Evolutionary conservation across 371 early-diverging fungal species (phyloP).

Genomic region (Coemansia sp.): DNA sequence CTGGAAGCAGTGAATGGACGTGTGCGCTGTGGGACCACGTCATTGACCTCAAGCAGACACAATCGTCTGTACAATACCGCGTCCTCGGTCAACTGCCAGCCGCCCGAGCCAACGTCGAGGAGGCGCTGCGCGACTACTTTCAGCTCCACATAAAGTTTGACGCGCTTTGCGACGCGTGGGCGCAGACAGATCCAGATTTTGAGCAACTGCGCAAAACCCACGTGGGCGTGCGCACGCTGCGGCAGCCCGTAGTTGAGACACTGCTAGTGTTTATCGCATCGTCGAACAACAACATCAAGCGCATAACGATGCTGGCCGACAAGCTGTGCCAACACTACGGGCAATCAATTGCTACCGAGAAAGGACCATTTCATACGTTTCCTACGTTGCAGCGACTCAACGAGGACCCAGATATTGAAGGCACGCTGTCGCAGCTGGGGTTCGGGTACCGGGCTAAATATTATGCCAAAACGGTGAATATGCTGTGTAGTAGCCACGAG

Average conservation of each 20-base stretch:
- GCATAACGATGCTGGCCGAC: slow-evolving; percentile 80
- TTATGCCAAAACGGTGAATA: slow-evolving; percentile 68
- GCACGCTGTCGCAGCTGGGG: slow-evolving; percentile 69
- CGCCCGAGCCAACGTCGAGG: background rate
- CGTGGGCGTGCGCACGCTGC: slow-evolving; percentile 75
- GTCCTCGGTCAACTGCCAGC: slow-evolving; percentile 14
- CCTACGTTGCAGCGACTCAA: slow-evolving; percentile 64
- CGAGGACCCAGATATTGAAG: slow-evolving; percentile 60
- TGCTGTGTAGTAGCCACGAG: slow-evolving; percentile 54
- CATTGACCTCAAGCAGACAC: slow-evolving; percentile 29
- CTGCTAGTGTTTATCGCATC: slow-evolving; percentile 94
- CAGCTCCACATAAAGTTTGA: slow-evolving; percentile 69
- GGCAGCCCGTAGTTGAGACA: slow-evolving; percentile 88
- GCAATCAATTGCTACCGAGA: slow-evolving; percentile 55
- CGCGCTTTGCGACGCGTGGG: slow-evolving; percentile 71
- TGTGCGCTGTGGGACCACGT: slow-evolving; percentile 51
- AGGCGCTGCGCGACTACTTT: slow-evolving; percentile 64
- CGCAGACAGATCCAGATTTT: slow-evolving; percentile 66
- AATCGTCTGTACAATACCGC: slow-evolving; percentile 23
- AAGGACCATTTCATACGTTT: slow-evolving; percentile 65
- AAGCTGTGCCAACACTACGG: slow-evolving; percentile 72
- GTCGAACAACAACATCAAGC: slow-evolving; percentile 91
- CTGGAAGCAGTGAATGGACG: slow-evolving; percentile 49
- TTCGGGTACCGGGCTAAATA: slow-evolving; percentile 97
- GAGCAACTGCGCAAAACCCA: slow-evolving; percentile 56